These are phyloP conservation scores for Biscutella laevigata DNA, from an alignment of 441 rosid genomes.

Conservation along the genomic window DNA sequence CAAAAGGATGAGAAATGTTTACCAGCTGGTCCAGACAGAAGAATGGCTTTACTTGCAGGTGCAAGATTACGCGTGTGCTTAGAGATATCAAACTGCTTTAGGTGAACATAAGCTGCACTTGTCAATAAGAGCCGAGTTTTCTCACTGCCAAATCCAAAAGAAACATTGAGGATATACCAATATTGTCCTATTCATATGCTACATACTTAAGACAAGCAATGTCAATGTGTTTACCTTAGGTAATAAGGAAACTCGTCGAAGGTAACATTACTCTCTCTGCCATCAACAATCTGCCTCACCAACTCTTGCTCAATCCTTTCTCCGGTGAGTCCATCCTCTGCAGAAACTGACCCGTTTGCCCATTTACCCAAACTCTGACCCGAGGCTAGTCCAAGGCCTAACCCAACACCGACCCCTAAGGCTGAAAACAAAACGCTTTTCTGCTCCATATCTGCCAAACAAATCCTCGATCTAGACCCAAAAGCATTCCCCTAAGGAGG, in stretches of 20 bases:
- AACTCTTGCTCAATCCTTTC: constrained; percentile 73
- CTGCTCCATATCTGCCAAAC: constrained; percentile 58
- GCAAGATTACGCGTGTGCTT: constrained; percentile 87
- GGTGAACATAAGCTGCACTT: constrained; percentile 79
- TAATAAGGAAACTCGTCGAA: constrained; percentile 78
- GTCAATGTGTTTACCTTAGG: constrained; percentile 37
- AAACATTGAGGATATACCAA: neutral
- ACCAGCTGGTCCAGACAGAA: constrained; percentile 91
- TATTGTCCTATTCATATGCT: neutral
- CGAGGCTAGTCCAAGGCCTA: constrained; percentile 81
- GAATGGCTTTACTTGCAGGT: constrained; percentile 79
- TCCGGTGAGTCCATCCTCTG: constrained; percentile 39
- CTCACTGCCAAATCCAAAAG: constrained; percentile 43
- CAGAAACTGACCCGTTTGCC: constrained; percentile 41
- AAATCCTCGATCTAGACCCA: neutral
- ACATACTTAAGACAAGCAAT: neutral
- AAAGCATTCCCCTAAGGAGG: constrained; percentile 15
- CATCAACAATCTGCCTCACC: constrained; percentile 55
- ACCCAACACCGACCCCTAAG: constrained; percentile 78
- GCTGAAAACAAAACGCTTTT: constrained; percentile 65
- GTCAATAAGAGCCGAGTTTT: constrained; percentile 60
- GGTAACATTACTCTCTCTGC: constrained; percentile 45
- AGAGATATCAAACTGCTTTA: constrained; percentile 72
- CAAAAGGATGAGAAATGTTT: constrained; percentile 18
- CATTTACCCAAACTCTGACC: constrained; percentile 58